Conservation (phyloP, 306 rosid genomes). For the Cucurbita moschata region DNA sequence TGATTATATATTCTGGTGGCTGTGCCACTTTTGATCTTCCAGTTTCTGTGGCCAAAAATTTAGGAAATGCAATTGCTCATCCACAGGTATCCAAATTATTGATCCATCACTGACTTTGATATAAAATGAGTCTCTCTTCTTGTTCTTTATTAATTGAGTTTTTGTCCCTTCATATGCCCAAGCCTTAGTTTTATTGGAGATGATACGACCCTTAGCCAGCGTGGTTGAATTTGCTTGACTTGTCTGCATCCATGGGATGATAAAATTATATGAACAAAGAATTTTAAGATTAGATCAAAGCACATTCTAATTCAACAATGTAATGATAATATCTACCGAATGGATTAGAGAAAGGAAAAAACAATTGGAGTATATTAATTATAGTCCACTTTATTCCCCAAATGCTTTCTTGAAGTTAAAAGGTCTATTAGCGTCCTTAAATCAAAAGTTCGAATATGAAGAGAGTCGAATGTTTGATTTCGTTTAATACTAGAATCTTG, state of each 20-base stretch:
- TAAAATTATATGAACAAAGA: not conserved
- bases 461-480: not conserved
- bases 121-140: not conserved
- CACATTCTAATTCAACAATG: not conserved
- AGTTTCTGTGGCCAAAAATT: conserved; percentile 38
- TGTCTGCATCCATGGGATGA: not conserved
- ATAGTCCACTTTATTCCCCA: no score
- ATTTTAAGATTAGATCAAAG: not conserved
- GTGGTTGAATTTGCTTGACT: not conserved
- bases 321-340: no score
- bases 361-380: no score
- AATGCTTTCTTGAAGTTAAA: no score
- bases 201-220: not conserved
- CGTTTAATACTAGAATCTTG: not conserved
- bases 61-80: conserved; percentile 49
- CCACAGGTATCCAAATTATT: conserved; percentile 51
- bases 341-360: no score
- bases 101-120: not conserved
- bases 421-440: not conserved
- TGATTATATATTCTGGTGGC: conserved; percentile 63
- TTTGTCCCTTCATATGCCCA: not conserved
- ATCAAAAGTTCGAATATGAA: no score
- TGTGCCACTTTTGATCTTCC: conserved; percentile 80
- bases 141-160: not conserved
- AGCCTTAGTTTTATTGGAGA: not conserved